Percentiles rank a stretch among this genome's conserved stretches.
These are phyloP conservation scores for Chrysanthemum seticuspe DNA, from an alignment of 129 eudicot genomes.

Conservation along the genomic window DNA sequence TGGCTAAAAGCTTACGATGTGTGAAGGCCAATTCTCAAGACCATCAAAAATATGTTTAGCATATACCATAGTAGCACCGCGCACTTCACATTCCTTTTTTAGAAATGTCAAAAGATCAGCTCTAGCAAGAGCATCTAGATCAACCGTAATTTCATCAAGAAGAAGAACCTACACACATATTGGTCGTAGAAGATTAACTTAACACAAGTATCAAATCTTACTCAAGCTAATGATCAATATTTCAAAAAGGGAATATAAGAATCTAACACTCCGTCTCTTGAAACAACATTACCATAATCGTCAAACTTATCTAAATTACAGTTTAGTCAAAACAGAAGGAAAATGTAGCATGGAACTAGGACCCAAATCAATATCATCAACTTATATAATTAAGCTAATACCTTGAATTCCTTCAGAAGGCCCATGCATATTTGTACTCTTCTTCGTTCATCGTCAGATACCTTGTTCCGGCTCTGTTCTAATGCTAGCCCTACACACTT, in stretches of 20 bases:
- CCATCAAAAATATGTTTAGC: slow-evolving; percentile 99
- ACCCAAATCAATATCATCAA: neutral
- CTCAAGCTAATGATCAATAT: no score
- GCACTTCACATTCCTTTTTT: slow-evolving; percentile 77
- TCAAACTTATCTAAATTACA: neutral
- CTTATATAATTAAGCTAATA: slow-evolving; percentile 19
- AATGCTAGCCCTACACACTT: no score
- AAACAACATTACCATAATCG: neutral
- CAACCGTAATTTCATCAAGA: slow-evolving; percentile 98
- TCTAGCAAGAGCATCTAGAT: slow-evolving; percentile 94
- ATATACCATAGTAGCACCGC: slow-evolving; percentile 81
- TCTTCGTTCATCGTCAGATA: slow-evolving; percentile 95
- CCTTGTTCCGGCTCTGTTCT: no score
- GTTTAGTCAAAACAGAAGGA: neutral
- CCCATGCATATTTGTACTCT: slow-evolving; percentile 99
- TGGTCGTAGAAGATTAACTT: neutral
- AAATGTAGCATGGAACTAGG: neutral
- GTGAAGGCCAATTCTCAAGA: slow-evolving; percentile 96
- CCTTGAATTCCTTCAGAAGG: slow-evolving; percentile 91
- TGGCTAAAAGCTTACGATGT: slow-evolving; percentile 49
- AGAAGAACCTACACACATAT: slow-evolving; percentile 71
- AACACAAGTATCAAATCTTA: neutral
- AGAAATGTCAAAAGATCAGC: slow-evolving; percentile 89
- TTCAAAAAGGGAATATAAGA: no score
- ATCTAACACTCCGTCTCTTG: no score